Conservation (phyloP, 352 stramenopile species). For the Globisporangium polare region DNA sequence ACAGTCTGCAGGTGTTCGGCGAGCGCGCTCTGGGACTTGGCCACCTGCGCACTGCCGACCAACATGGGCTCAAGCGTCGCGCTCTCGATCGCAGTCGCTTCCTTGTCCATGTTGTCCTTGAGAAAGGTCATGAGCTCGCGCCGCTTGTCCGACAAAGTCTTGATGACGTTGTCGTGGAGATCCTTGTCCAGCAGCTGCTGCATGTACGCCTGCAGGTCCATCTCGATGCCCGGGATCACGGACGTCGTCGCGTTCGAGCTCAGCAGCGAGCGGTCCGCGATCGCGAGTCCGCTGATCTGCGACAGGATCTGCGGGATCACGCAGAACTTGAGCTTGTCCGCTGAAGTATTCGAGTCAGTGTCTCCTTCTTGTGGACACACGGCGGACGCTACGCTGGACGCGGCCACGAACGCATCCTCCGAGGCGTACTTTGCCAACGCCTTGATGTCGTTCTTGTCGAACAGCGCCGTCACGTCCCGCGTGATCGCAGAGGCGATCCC, state of each 20-base stretch:
- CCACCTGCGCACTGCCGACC: neutral
- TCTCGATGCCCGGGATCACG: constrained; percentile 2
- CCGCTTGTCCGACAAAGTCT: neutral
- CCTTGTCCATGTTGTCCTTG: constrained; percentile 4
- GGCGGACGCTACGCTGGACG: neutral
- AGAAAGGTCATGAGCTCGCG: neutral
- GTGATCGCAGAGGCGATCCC: constrained; percentile 5
- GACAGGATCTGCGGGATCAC: constrained; percentile 5
- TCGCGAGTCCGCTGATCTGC: constrained; percentile 2
- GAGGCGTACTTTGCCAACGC: neutral
- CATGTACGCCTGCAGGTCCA: constrained; percentile 4
- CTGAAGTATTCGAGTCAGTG: neutral
- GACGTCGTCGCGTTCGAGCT: constrained; percentile 3
- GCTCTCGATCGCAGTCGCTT: neutral
- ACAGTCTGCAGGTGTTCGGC: neutral
- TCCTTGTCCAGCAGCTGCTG: constrained; percentile 1
- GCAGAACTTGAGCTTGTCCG: neutral
- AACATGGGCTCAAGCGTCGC: constrained; percentile 1
- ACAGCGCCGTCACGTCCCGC: neutral
- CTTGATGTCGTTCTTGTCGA: constrained; percentile 4
- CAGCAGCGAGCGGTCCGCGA: neutral
- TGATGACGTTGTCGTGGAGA: neutral
- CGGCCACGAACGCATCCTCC: constrained; percentile 1
- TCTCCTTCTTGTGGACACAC: neutral
- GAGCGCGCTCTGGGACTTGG: neutral